Percentiles rank a stretch among this genome's conserved stretches.
Evolutionary conservation across 805 yeast genomes (phyloP).

Genomic region (Groenewaldozyma tartarivorans): DNA sequence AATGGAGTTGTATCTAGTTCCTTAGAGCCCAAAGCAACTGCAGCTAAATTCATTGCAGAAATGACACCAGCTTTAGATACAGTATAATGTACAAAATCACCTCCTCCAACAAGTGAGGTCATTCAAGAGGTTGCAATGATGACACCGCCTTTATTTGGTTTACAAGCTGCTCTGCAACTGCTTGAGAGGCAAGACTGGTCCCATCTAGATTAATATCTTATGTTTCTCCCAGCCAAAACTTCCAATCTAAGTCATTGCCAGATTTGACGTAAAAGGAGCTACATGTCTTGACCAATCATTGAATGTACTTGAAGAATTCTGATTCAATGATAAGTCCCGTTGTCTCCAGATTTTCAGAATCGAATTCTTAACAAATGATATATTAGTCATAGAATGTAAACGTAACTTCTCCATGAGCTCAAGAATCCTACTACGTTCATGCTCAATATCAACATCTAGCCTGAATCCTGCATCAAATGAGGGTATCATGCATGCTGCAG

Average conservation of each 20-base stretch:
- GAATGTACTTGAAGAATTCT: not conserved
- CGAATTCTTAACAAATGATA: not conserved
- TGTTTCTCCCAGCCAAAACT: no score
- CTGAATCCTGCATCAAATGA: not conserved
- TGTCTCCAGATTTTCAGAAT: not conserved
- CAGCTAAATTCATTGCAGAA: no score
- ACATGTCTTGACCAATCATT: constrained; percentile 1
- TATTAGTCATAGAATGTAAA: not conserved
- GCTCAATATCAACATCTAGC: not conserved
- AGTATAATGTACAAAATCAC: no score
- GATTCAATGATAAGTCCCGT: not conserved
- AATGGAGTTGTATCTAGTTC: no score
- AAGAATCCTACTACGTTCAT: not conserved
- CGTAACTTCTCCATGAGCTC: not conserved
- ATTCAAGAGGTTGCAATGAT: no score
- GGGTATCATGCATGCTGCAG: not conserved
- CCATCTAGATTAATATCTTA: no score
- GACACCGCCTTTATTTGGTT: no score
- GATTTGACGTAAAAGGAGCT: not conserved
- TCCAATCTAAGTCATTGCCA: not conserved
- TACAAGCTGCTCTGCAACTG: no score
- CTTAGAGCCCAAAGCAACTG: no score
- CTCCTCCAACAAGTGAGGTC: no score
- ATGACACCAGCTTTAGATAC: no score
- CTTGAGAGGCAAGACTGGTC: no score